Base-by-base conservation (phyloP, 2,329 filamentous ascomycete species). In the Ophiostoma populinum region DNA sequence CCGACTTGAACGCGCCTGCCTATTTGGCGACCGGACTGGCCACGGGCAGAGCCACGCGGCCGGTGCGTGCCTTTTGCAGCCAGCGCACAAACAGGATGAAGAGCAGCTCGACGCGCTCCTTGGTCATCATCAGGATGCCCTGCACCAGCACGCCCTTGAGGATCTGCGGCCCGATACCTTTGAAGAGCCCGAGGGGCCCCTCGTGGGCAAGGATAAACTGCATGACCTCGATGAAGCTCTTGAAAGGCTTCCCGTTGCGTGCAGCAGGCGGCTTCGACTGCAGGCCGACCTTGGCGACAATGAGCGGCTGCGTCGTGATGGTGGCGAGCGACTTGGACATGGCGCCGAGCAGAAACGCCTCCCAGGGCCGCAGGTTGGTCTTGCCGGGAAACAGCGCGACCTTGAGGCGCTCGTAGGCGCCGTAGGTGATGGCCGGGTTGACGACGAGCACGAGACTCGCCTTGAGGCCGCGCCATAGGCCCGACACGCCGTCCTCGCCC, bases 61-160 rank as follows among this genome's bases (percentile, higher is more conserved):
- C 65, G 29, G 74, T 67, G 47, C 71, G 73, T 38, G 92, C 47
- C 45, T 74, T 71, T 45, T 75, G 71, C 35, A 94, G 51, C 48
- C 90, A 92, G 47, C 82, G 72, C 55, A 94, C 75, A 34, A 98
- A 67, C 19, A 93, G 60, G 42, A 95, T 63, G 52, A 94, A 95
- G 29, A 85, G 54, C 12, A 95, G 61, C 55, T 95, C 90, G 56
- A 95, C 81, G 46, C 81, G 83, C 59, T 98, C 90, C 60, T 98
- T 98, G 32, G 85, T 90, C 85, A 94, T 98, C 90, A 98, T 98
- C 25, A 98, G 63, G 37, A 98, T 73, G 33, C 90, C 90, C 52
- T 98, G 90, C 3, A 98, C 90, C 32, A 98, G 54, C 35, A 98
- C 59, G 1, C 90, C 90, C 58, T 98, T 98, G 40, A 85, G 56